Base-by-base conservation (phyloP, 75 land plant species). In the Isoetes taiwanensis region DNA sequence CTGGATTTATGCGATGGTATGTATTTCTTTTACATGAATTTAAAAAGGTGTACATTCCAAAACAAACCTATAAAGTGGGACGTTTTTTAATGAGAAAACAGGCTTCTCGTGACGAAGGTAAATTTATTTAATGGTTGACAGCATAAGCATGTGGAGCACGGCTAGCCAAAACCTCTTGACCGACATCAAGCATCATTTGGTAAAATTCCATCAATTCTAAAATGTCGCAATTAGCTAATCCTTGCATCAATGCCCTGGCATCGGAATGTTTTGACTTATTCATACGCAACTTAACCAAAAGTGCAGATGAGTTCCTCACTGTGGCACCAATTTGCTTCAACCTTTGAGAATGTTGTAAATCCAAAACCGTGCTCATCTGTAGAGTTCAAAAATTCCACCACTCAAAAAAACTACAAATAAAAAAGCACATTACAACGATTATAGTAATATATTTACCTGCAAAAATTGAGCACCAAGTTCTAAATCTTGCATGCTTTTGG, bases 301-400 rank as follows among this genome's bases (percentile, higher is more conserved):
- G 80, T 0, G 69, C 52, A 0, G 66, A 62, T 25, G 75, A 79
- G 60, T 86, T 82, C 50, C 96, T 73, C 27, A 90, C 83, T 35
- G 96, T 90, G 27, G 91, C 86, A 1, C 96, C 91, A 79, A 90
- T 78, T 42, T 90, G 79, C 68, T 82, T 77, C 28, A 90, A 60
- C 66, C 85, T 71, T 38, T 76, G 70, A 74, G 75, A 81, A 54
- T 90, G 87, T 58, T 85, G 80, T 59, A 63, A 31, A 40, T 81
- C 80, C 41, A 81, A 34, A 0, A 78, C 83, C 53, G 72, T 70
- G 29, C 69, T 79, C 40, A 73, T 74, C 88, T 84, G 71, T 58
- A 61, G 17, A 43, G 31, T 25, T 14, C 32, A 9, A 35, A 37
- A 4, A 37, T 14, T 37, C 39, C 14, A 9, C 14, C 39, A 9